These are phyloP conservation scores for Spathaspora sp. DNA, from an alignment of 805 yeast genomes.

Conservation along the genomic window DNA sequence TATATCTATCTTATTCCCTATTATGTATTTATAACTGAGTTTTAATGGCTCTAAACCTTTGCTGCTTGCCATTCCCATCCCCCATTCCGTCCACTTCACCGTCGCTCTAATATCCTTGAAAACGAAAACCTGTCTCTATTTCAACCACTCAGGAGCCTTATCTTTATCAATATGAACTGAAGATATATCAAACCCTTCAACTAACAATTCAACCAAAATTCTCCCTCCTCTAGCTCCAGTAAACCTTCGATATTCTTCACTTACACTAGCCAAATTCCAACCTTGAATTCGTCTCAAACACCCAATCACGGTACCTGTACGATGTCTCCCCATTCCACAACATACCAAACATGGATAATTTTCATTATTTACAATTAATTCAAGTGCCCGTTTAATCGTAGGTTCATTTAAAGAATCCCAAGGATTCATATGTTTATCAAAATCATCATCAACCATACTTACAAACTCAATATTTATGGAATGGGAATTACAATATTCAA, in stretches of 20 bases:
- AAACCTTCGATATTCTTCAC: conserved; percentile 91
- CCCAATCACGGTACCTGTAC: conserved; percentile 96
- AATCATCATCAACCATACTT: conserved; percentile 68
- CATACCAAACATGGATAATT: conserved; percentile 86
- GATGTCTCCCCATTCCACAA: conserved; percentile 97
- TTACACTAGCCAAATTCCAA: conserved; percentile 91
- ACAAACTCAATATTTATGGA: conserved; percentile 77
- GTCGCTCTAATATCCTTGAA: too few species aligned
- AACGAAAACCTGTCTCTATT: too few species aligned
- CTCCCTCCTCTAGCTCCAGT: conserved; percentile 93
- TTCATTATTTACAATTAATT: conserved; percentile 65
- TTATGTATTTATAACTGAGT: too few species aligned
- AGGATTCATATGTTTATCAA: conserved; percentile 54
- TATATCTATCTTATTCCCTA: too few species aligned
- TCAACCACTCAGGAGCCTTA: conserved; percentile 20
- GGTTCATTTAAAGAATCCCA: conserved; percentile 94
- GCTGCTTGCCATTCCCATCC: too few species aligned
- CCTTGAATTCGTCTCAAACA: conserved; percentile 89
- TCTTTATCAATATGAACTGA: conserved; percentile 31
- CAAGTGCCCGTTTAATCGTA: conserved; percentile 75
- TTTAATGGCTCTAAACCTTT: too few species aligned
- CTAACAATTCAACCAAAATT: conserved; percentile 83
- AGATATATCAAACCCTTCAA: conserved; percentile 53
- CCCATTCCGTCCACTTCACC: too few species aligned
- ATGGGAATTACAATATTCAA: conserved; percentile 74